phyloP scores from a whole-genome alignment of 257 asterid species.

The Fraxinus cuspidata region DNA sequence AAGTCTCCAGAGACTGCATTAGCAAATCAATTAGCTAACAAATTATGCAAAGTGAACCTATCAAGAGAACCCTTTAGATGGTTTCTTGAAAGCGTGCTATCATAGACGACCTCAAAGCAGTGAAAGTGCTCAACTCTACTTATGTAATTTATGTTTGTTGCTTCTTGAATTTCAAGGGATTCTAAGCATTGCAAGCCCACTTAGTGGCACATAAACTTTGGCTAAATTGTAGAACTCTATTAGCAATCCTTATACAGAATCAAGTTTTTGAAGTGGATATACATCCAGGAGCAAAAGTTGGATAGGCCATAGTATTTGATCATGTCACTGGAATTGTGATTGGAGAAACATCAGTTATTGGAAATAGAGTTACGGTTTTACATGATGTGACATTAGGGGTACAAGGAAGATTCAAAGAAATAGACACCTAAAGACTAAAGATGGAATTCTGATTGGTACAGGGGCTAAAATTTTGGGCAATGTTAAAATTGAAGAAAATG shows the following conservation, averaged over 20 bases:
- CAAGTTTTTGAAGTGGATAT: slow-evolving; percentile 54
- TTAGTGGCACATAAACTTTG: slow-evolving; percentile 44
- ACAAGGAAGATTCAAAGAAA: slow-evolving; percentile 79
- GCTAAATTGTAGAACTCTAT: slow-evolving; percentile 29
- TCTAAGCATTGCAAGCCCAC: no score
- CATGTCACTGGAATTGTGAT: slow-evolving; percentile 84
- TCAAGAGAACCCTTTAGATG: slow-evolving; percentile 33
- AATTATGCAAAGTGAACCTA: no score
- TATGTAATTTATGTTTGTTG: no score
- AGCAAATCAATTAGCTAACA: no score
- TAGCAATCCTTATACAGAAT: slow-evolving; percentile 45
- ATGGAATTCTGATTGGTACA: no score
- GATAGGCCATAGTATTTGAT: slow-evolving; percentile 45
- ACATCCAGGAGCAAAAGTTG: slow-evolving; percentile 52
- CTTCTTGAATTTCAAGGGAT: no score
- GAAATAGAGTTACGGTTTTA: slow-evolving; percentile 64
- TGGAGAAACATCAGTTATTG: slow-evolving; percentile 88
- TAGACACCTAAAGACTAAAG: slow-evolving; percentile 80
- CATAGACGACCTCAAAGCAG: slow-evolving; percentile 38
- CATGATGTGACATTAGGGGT: slow-evolving; percentile 88
- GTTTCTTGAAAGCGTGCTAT: slow-evolving; percentile 29
- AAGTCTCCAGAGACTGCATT: no score
- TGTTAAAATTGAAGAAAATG: no score
- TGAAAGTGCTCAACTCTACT: no score
- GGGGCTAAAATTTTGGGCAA: no score